phyloP scores from a whole-genome alignment of 129 eudicot species.

The Centrapalus pauciflorus region DNA sequence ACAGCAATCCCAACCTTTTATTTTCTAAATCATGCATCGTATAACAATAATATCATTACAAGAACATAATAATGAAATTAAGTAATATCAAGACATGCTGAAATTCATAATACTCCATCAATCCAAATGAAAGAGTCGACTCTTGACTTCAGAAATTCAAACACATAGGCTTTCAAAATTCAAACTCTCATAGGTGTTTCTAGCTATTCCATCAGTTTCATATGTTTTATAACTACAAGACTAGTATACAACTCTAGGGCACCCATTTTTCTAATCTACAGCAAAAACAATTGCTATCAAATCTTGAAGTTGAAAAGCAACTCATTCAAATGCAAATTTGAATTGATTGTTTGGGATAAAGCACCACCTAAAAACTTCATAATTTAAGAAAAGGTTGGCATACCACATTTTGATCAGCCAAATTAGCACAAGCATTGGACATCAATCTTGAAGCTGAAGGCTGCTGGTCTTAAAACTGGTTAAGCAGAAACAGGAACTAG shows the following conservation, averaged over 20 bases:
- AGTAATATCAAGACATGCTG: background rate
- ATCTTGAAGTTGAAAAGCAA: background rate
- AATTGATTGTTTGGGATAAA: background rate
- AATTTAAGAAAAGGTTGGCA: background rate
- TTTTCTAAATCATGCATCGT: background rate
- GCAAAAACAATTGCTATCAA: too few relatives aligned
- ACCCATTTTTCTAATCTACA: background rate
- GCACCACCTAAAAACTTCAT: background rate
- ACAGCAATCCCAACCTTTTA: background rate
- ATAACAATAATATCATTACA: background rate
- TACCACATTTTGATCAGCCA: conserved; percentile 42
- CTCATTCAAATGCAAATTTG: background rate
- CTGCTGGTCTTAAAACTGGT: conserved; percentile 39
- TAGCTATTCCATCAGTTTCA: too few relatives aligned
- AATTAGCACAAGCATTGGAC: conserved; percentile 30
- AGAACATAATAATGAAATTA: background rate
- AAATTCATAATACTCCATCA: background rate
- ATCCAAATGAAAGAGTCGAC: background rate
- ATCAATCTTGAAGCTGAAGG: conserved; percentile 33
- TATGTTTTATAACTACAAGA: background rate
- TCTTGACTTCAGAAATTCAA: background rate
- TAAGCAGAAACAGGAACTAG: conserved; percentile 17
- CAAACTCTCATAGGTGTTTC: background rate
- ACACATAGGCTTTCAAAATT: background rate
- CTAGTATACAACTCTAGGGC: background rate